Conservation (phyloP, 345 rosid species). For the Populus tremula region DNA sequence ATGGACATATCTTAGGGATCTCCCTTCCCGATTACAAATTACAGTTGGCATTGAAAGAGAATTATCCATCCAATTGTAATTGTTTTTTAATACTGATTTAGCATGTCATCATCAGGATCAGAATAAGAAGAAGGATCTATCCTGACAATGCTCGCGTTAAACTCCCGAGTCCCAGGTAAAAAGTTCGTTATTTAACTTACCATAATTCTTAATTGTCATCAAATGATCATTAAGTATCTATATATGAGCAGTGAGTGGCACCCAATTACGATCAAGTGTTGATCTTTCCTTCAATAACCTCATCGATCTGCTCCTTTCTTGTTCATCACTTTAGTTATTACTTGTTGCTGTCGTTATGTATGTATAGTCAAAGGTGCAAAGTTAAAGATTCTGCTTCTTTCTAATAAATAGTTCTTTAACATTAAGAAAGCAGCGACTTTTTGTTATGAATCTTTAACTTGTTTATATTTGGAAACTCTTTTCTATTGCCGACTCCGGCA, state of each 20-base stretch:
- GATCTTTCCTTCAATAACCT: constrained; percentile 6
- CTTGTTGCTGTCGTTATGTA: not conserved
- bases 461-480: constrained; percentile 25
- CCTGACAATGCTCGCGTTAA: not conserved
- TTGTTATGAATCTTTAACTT: constrained; percentile 24
- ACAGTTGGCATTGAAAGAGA: not conserved
- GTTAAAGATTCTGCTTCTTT: constrained; percentile 25
- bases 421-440: constrained; percentile 14
- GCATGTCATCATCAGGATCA: not conserved
- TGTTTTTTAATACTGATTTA: not conserved
- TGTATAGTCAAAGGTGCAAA: constrained; percentile 12
- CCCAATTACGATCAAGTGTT: not conserved
- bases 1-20: no score
- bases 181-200: not conserved
- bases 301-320: not conserved
- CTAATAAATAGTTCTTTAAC: not conserved
- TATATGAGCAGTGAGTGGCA: not conserved
- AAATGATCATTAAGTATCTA: not conserved
- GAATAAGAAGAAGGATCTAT: not conserved
- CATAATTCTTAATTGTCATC: not conserved
- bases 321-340: constrained; percentile 1
- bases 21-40: no score
- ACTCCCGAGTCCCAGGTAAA: not conserved
- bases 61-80: not conserved
- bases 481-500: constrained; percentile 25